phyloP scores from a whole-genome alignment of 2,329 filamentous ascomycete genomes.

The Fusarium sublunatum region DNA sequence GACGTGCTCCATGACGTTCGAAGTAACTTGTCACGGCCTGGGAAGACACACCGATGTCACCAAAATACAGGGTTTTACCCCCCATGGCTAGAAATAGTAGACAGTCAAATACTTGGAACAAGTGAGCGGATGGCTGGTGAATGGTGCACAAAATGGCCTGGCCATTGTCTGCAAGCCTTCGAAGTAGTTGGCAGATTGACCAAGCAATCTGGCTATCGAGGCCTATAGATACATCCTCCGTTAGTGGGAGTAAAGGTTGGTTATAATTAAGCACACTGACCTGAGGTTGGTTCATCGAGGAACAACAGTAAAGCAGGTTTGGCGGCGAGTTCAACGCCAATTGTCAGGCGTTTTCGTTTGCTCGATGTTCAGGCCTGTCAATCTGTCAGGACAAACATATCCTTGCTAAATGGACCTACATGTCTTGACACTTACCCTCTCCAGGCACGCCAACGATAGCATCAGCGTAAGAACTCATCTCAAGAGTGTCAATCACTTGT shows the following conservation, averaged over 20 bases:
- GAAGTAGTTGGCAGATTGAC: conserved; percentile 75
- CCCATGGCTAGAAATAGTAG: conserved; percentile 57
- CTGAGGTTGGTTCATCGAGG: conserved; percentile 63
- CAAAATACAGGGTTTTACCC: conserved; percentile 23
- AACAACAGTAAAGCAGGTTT: conserved; percentile 60
- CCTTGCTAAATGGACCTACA: too few relatives aligned
- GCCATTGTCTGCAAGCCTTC: conserved; percentile 65
- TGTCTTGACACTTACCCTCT: conserved; percentile 39
- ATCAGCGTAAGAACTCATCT: conserved; percentile 65
- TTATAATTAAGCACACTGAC: conserved; percentile 35
- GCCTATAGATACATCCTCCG: background rate
- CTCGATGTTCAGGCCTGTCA: conserved; percentile 55
- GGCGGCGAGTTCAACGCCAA: conserved; percentile 57
- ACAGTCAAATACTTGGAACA: conserved; percentile 61
- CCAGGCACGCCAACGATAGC: conserved; percentile 59
- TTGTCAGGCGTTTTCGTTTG: conserved; percentile 61
- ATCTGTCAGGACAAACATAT: too few relatives aligned
- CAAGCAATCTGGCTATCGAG: conserved; percentile 71
- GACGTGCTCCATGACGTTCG: conserved; percentile 73
- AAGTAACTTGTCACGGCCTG: conserved; percentile 77
- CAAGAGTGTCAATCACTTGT: conserved; percentile 62
- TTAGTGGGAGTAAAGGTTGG: too few relatives aligned
- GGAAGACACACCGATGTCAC: conserved; percentile 75
- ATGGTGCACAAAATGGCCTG: conserved; percentile 63
- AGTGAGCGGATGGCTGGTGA: conserved; percentile 56